These are phyloP conservation scores for Rhynchospora breviuscula DNA, from an alignment of 176 grass and related monocot genomes.

Conservation along the genomic window DNA sequence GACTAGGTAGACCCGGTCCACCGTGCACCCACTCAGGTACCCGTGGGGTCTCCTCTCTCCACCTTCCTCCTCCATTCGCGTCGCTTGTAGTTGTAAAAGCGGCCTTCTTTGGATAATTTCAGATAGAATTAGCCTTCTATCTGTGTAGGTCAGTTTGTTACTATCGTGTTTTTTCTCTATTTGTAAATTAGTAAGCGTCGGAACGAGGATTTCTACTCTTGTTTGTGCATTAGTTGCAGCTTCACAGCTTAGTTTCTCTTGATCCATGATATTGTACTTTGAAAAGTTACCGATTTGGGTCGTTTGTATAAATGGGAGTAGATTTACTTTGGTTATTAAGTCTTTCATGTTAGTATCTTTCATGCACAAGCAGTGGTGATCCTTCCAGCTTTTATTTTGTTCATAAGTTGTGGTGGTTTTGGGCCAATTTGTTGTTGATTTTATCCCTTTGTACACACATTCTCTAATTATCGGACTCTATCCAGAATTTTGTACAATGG, in stretches of 20 bases:
- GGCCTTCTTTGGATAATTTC: not conserved
- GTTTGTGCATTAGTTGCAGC: not conserved
- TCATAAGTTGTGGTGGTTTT: not conserved
- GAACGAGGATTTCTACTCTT: not conserved
- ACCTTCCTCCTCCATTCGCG: not conserved
- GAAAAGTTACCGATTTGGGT: not conserved
- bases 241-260: not conserved
- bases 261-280: conserved; percentile 5
- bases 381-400: not conserved
- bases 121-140: not conserved
- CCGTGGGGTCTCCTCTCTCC: not conserved
- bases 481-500: not conserved
- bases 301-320: not conserved
- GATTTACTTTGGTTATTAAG: conserved; percentile 9
- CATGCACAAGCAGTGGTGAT: not conserved
- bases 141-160: conserved; percentile 1
- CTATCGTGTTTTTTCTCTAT: not conserved
- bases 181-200: not conserved
- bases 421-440: conserved; percentile 5
- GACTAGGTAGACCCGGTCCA: not conserved
- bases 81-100: not conserved
- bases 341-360: not conserved
- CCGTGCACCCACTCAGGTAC: not conserved
- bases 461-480: not conserved
- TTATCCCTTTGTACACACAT: not conserved